Base-by-base conservation (phyloP, 495 filamentous ascomycete genomes). In the Poronia punctata region DNA sequence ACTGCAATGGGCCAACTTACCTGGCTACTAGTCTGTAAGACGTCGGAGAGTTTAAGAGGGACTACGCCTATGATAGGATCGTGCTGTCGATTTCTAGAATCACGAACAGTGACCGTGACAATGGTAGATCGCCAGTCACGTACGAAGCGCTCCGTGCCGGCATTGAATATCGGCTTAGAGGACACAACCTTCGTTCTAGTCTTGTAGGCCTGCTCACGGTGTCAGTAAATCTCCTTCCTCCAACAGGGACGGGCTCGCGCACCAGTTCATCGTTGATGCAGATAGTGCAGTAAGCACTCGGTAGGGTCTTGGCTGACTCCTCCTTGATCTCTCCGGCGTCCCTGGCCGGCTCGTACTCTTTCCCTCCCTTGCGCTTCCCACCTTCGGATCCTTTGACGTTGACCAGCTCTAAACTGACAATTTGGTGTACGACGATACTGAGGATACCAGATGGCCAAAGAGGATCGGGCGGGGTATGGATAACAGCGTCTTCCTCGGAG, bases 91-190 rank as follows among this genome's bases (percentile, higher is more conserved):
- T 95, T 83, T 11, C 90, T 78, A 36, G 82, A 77, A 59, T 97
- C 89, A 9, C 90, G 78, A 20, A 95, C 87, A 10, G 84, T 85
- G 36, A 95, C 72, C 0, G 88, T 95, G 24, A 95, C 76, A 34
- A 95, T 81, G 22, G 78, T 74, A 23, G 83, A 88, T 32, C 88
- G 73, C 90, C 90, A 97, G 58, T 97, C 90, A 9, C 90, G 80
- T n/a, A 96, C 72, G 51, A 97, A 97, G 2, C 85, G 75, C 56
- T 97, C 90, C 5, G 88, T 95, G 24, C 90, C 90, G 10, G 90
- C 89, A 50, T 96, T 94, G 68, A 94, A 97, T 47, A 96, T 95
- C 7, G 90, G 90, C 61, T 89, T 88, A 31, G 84, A 89, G 47
- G 84, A 93, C 9, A 94, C 80, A 18, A 86, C 88, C 65, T 97